Percentiles rank a stretch among this genome's conserved stretches.
phyloP scores from a whole-genome alignment of 1,139 yeast genomes.

The Saccharomyces hybrid region DNA sequence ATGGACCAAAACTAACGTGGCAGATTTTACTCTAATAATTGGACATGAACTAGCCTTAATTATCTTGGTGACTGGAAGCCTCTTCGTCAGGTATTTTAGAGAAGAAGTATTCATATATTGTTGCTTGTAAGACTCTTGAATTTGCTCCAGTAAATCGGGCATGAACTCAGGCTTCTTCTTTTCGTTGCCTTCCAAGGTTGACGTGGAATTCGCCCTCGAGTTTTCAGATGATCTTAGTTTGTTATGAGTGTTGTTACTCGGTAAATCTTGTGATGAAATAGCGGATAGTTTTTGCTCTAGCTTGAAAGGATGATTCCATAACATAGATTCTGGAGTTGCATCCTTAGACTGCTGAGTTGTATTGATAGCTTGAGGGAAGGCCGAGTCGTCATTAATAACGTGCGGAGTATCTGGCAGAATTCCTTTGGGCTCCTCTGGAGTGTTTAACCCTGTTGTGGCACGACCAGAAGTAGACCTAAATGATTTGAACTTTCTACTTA shows the following conservation, averaged over 20 bases:
- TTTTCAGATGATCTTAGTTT: constrained; percentile 8
- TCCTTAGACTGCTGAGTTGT: constrained; percentile 4
- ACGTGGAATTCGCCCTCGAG: constrained; percentile 4
- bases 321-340: not conserved
- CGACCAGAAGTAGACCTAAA: constrained; percentile 14
- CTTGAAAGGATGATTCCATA: constrained; percentile 5
- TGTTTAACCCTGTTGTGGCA: constrained; percentile 4
- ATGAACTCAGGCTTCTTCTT: constrained; percentile 9
- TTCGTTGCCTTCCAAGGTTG: constrained; percentile 6
- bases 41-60: constrained; percentile 23
- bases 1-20: constrained; percentile 24
- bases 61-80: constrained; percentile 23
- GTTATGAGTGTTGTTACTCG: constrained; percentile 1
- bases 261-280: not conserved
- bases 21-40: constrained; percentile 21
- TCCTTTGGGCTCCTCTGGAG: not conserved
- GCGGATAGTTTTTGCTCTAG: not conserved
- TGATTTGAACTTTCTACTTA: constrained; percentile 23
- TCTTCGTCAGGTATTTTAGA: constrained; percentile 22
- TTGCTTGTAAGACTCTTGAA: constrained; percentile 20
- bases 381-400: constrained; percentile 4
- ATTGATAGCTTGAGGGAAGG: constrained; percentile 5
- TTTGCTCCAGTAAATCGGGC: constrained; percentile 20
- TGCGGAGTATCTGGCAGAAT: not conserved
- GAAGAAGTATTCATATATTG: constrained; percentile 20